Base-by-base conservation (phyloP, 1,284 basidiomycete genomes). In the Trichosporon sp. region DNA sequence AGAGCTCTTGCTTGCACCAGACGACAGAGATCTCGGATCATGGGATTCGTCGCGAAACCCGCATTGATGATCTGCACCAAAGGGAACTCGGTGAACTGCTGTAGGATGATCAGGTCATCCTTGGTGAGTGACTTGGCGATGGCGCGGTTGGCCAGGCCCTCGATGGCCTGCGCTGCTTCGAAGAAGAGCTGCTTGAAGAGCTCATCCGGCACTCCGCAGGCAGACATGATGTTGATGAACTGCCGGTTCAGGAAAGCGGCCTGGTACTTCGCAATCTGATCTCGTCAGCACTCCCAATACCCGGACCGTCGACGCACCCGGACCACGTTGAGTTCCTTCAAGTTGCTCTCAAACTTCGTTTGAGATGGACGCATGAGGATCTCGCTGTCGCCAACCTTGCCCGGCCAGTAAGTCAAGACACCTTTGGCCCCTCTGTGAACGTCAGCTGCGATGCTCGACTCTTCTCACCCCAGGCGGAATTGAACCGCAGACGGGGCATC, bases 201-300 rank as follows among this genome's bases (percentile, higher is more conserved):
- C 3, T 65, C 27, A 29, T 74, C 67, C 0, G 77, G 73, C 0
- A 80, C 71, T 1, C 78, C 79, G 21, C 77, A 73, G 0, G 76
- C 73, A 4, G 68, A 73, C 73, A 80, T 76, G 62, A 81, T 76
- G 44, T 77, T 75, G 70, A 80, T 79, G 65, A 79, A 80, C 62
- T 81, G 79, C 13, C 80, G 69, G 61, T 80, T 81, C 13, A 81
- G 67, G 64, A 79, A 79, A 4, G 77, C 80, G 2, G 68, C 66
- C 59, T 78, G 76, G 62, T 78, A 79, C 31, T 76, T 74, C 2
- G 80, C 73, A n/a, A 77, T 66, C 79, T 80, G 31, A 7, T 9
- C 19, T n/a, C 13, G 52, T 66, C 10, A 60, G 61, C 13, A 27
- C 49, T 16, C 16, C 16, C 6, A 14, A 2, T 5, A 13, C 19